Evolutionary conservation across 2,329 filamentous ascomycete genomes (phyloP), one percentile per base, ranked within the genome.

Genomic region (Aspergillus fructus): DNA sequence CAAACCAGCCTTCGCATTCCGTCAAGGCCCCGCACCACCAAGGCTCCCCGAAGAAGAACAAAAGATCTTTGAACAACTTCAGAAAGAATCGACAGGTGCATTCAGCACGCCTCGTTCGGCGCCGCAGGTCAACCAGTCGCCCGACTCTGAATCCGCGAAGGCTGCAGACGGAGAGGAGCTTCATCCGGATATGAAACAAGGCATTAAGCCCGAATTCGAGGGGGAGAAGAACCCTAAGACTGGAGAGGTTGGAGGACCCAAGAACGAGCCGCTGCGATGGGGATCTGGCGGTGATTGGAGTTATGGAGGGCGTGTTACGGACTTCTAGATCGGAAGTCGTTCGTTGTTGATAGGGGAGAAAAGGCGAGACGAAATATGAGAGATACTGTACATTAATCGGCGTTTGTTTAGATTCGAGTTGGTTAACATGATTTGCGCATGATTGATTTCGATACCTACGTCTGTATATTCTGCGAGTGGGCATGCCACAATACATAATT

Each of bases 191-290:
- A 78, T 93, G 56, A 81, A 88, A 62, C 80, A 86, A 62, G 93
- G 93, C 37, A 89, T 92, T 43, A 84, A 87, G 68, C 93, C 94
- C 2, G 93, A 97, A 78, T 99, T 99, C 68, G 87, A 93, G 65
- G 94, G 94, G 58, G 93, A 97, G 53, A 83, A 81, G 55, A 97
- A 99, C 74, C 94, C 94, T 3, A 89, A 88, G 80, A 99, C 94
- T 1, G 94, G 94, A 23, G 94, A 99, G 81, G 86, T 97, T 11
- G 94, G 94, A 5, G 94, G 94, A 1, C 94, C 94, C 5, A 99
- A 97, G 86, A 97, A 96, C 71, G 93, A 99, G 76, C 94, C 94
- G 51, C 71, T 97, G 71, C 80, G 93, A 66, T 97, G 93, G 93
- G 92, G 92, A 0, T 79, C 82, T 17, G 72, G 68, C 0, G 88